phyloP scores from a whole-genome alignment of 78 protist genomes.

The Dictyostelium firmibasis region DNA sequence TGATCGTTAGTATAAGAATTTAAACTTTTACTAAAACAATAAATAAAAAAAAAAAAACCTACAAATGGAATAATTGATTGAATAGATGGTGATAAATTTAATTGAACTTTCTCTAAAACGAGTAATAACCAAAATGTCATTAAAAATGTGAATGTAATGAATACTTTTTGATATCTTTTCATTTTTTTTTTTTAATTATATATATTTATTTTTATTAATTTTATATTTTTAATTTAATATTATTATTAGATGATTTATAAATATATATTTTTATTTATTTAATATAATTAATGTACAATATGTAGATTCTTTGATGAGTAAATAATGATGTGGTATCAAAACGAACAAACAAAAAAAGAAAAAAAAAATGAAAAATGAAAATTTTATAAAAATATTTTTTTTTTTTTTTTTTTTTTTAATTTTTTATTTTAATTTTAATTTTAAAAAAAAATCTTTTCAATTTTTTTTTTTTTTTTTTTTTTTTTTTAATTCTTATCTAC shows the following conservation, averaged over 20 bases:
- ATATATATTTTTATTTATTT: no score
- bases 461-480: background rate
- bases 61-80: conserved; percentile 58
- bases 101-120: background rate
- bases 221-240: background rate
- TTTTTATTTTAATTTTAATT: no score
- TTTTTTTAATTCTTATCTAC: background rate
- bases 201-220: background rate
- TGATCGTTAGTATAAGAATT: background rate
- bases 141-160: background rate
- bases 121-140: conserved; percentile 25
- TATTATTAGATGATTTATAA: background rate
- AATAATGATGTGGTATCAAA: background rate
- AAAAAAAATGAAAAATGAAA: background rate
- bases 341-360: background rate
- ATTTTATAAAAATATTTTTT: background rate
- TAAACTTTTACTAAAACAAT: background rate
- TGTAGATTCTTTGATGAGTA: background rate
- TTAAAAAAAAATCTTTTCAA: background rate
- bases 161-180: conserved; percentile 70
- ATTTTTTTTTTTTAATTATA: background rate
- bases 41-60: background rate
- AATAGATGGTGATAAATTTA: conserved; percentile 17
- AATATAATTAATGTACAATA: background rate
- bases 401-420: background rate